Base-by-base conservation (phyloP, 2,329 filamentous ascomycete species). In the Xylariaceae sp. region DNA sequence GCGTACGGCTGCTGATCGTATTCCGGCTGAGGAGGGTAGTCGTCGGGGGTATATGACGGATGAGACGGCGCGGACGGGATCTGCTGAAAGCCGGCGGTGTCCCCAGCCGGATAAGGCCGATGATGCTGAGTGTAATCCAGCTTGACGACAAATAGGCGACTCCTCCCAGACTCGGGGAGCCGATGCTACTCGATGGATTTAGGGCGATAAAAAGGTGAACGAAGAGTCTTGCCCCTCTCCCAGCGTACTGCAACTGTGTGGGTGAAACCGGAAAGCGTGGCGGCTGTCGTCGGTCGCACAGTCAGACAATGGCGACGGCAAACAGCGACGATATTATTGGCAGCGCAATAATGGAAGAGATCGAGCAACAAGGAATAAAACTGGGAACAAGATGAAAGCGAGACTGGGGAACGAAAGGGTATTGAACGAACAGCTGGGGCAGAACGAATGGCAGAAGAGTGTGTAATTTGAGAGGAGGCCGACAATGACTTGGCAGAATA, bases 71-170 rank as follows among this genome's bases (percentile, higher is more conserved):
- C 37, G 13, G 53, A 54, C 13, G 48, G 43, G 27, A 56, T 48
- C 19, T 56, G 51, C 21, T 49, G 51, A 39, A 57, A 57, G 17
- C 49, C 51, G 23, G 44, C 40, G 43, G 49, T 48, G 37, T 56
- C 55, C 38, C 48, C 53, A 41, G 46, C 46, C 37, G 48, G 32
- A 27, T 48, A 51, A 18, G 52, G 51, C 44, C 36, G 50, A 39
- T 48, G 35, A 33, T 52, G 47, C 46, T 51, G 49, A 42, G 44
- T 45, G 50, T 50, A 57, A 50, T 52, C 55, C 55, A 57, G 52
- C 47, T 55, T 56, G 54, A 38, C 43, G 38, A 37, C 27, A 31
- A 34, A n/a, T 31, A 38, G 48, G 54, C 7, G 21, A n/a, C n/a
- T n/a, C 52, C 48, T 54, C 53, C 50, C 51, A 13, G 36, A 40